A percentile compares a stretch with the other conserved stretches of the same genome.
Conservation (phyloP, 169 alveolate genomes). For the Babesia bigemina region DNA sequence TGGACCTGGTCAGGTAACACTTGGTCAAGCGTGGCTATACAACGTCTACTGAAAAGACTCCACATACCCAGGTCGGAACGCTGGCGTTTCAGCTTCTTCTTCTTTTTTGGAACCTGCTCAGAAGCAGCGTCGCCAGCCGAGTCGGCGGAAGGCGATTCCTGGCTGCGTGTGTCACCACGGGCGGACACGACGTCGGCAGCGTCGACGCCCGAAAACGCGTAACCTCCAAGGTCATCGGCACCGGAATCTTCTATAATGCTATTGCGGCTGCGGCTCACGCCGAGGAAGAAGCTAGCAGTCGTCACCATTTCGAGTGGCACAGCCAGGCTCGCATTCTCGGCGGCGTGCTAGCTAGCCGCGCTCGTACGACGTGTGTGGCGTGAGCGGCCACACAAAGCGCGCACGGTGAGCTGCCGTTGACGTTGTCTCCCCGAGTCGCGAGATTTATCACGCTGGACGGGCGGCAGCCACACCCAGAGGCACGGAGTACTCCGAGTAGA, state of each 20-base stretch:
- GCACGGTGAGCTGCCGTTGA: too few species aligned
- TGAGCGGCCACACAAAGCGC: too few species aligned
- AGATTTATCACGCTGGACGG: too few species aligned
- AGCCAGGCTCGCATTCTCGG: not conserved
- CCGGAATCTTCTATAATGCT: slow-evolving; percentile 21
- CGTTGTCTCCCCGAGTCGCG: too few species aligned
- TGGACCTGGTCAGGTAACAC: not conserved
- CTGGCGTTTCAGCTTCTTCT: slow-evolving; percentile 38
- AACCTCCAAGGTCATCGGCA: slow-evolving; percentile 10
- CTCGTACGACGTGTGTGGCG: too few species aligned
- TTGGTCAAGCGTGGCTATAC: not conserved
- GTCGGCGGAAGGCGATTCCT: not conserved
- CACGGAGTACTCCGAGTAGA: slow-evolving; percentile 24
- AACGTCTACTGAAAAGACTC: too few species aligned
- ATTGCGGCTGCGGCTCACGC: slow-evolving; percentile 2
- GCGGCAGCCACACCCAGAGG: too few species aligned
- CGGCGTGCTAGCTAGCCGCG: not conserved
- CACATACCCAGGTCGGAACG: slow-evolving; percentile 25
- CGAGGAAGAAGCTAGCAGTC: slow-evolving; percentile 11
- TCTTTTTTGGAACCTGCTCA: slow-evolving; percentile 27
- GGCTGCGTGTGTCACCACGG: not conserved
- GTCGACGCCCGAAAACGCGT: not conserved
- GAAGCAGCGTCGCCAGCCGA: not conserved
- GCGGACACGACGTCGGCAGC: not conserved
- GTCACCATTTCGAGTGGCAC: slow-evolving; percentile 21